Conservation (phyloP, 345 rosid genomes). For the Erucastrum elatum region DNA sequence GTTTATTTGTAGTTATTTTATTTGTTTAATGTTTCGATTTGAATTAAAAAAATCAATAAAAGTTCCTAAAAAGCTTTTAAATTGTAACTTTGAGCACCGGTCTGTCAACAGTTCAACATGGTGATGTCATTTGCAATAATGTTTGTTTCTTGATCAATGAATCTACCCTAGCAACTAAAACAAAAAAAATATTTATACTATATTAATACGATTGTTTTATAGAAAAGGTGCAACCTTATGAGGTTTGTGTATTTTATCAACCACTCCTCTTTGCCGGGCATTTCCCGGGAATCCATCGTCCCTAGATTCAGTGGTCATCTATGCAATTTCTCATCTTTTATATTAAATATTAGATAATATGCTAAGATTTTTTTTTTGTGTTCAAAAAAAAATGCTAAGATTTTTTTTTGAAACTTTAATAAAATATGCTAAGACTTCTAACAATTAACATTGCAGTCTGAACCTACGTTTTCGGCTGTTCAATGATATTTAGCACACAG, state of each 20-base stretch:
- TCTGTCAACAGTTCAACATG: slow-evolving; percentile 17
- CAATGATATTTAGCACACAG: neutral
- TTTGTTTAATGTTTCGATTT: neutral
- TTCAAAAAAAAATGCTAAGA: too few species aligned
- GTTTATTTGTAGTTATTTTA: neutral
- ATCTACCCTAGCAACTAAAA: neutral
- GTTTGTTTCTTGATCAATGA: slow-evolving; percentile 4
- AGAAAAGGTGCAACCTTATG: neutral
- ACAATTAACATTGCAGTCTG: neutral
- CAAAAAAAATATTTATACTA: neutral
- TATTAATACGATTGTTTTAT: neutral
- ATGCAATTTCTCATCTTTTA: neutral
- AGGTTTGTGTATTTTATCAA: slow-evolving; percentile 27
- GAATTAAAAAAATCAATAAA: neutral
- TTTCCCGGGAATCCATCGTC: slow-evolving; percentile 26
- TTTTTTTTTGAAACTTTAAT: too few species aligned
- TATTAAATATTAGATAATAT: neutral
- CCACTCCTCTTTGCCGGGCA: slow-evolving; percentile 35
- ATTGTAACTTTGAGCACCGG: neutral
- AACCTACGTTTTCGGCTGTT: neutral
- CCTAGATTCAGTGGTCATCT: slow-evolving; percentile 12
- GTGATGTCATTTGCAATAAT: slow-evolving; percentile 28
- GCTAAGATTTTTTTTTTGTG: neutral
- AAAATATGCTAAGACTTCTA: neutral
- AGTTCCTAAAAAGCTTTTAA: too few species aligned